These are phyloP conservation scores for Herpetomonas muscarum DNA, from an alignment of 208 protist genomes.

Conservation along the genomic window DNA sequence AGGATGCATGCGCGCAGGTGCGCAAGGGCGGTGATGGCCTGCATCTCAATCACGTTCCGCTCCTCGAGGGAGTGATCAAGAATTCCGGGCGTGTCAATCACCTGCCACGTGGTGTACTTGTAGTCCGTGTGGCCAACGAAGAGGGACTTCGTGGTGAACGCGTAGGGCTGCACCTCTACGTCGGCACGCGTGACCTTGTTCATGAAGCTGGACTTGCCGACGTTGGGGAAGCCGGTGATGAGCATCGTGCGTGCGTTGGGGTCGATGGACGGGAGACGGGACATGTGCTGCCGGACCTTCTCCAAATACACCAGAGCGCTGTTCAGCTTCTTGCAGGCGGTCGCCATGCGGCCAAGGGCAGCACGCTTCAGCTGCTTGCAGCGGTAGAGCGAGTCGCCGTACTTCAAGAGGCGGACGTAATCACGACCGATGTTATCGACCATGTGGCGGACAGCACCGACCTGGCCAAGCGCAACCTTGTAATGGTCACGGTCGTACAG, in stretches of 20 bases:
- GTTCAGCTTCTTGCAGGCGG: constrained; percentile 96
- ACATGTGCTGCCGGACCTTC: constrained; percentile 99
- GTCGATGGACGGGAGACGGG: constrained; percentile 99
- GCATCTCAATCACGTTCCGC: constrained; percentile 99
- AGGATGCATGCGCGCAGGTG: constrained; percentile 97
- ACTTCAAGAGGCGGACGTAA: constrained; percentile 99
- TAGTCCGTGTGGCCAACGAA: constrained; percentile 99
- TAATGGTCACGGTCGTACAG: constrained; percentile 99
- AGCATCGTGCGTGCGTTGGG: constrained; percentile 98
- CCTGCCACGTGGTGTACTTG: constrained; percentile 99
- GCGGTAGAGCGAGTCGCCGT: constrained; percentile 99
- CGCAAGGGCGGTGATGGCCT: constrained; percentile 99
- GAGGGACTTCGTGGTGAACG: constrained; percentile 99
- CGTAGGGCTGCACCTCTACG: constrained; percentile 99
- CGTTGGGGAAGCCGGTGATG: constrained; percentile 99
- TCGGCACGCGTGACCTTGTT: constrained; percentile 99
- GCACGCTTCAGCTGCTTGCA: constrained; percentile 99
- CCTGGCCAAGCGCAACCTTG: constrained; percentile 99
- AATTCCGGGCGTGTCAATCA: constrained; percentile 99
- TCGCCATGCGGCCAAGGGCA: constrained; percentile 99
- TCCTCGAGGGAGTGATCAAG: constrained; percentile 99
- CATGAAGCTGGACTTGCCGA: constrained; percentile 99
- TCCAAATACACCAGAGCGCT: constrained; percentile 98
- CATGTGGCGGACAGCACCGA: constrained; percentile 96
- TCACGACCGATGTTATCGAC: constrained; percentile 98